Percentiles rank a stretch among this genome's conserved stretches.
Conservation (phyloP, 2,329 filamentous ascomycete species). For the Penicillium sp. region DNA sequence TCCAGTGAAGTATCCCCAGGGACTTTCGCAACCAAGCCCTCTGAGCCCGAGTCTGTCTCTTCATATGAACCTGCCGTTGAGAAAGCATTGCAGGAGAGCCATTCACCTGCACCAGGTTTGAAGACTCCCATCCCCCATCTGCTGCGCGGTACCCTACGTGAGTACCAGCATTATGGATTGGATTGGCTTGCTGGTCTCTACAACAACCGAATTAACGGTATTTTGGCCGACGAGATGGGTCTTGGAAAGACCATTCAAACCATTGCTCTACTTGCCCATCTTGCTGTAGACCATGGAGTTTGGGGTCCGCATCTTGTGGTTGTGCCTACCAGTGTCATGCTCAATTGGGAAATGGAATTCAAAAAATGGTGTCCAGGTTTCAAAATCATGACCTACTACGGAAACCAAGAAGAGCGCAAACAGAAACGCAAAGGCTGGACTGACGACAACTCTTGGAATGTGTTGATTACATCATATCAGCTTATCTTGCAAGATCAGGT, state of each 20-base stretch:
- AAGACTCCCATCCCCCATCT: constrained; percentile 79
- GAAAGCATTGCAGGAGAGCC: constrained; percentile 35
- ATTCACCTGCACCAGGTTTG: constrained; percentile 44
- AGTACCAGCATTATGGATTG: constrained; percentile 95
- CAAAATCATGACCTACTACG: constrained; percentile 97
- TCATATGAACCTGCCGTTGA: constrained; percentile 39
- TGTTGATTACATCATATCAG: constrained; percentile 97
- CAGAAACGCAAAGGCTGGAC: constrained; percentile 91
- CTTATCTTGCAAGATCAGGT: constrained; percentile 91
- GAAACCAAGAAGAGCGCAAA: constrained; percentile 86
- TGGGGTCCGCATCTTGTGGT: constrained; percentile 97
- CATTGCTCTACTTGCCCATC: constrained; percentile 86
- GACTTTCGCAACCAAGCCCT: constrained; percentile 46
- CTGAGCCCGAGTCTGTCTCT: constrained; percentile 46
- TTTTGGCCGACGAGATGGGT: constrained; percentile 97
- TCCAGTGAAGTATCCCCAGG: constrained; percentile 46
- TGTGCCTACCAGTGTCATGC: constrained; percentile 95
- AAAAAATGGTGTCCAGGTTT: constrained; percentile 98
- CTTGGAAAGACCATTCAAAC: constrained; percentile 98
- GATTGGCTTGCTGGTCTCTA: constrained; percentile 97
- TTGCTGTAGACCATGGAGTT: constrained; percentile 84
- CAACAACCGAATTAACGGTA: constrained; percentile 89
- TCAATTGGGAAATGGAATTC: constrained; percentile 99
- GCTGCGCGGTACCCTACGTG: constrained; percentile 81
- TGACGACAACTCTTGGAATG: constrained; percentile 91